Percentiles rank a stretch among this genome's conserved stretches.
Evolutionary conservation across 805 yeast genomes (phyloP).

Genomic region (Candida pseudoglaebosa): DNA sequence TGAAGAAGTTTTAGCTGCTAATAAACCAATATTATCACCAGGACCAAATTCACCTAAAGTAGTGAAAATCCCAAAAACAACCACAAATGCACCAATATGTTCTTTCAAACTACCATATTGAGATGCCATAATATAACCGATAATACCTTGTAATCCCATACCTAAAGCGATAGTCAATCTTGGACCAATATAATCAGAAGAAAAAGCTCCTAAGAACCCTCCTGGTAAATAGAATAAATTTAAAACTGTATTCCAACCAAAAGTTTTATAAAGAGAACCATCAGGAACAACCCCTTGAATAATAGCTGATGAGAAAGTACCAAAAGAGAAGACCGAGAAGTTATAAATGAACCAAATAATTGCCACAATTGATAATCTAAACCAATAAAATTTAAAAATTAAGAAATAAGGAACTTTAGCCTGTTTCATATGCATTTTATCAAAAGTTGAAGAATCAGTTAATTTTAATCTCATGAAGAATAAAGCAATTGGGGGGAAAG

Average conservation of each 20-base stretch:
- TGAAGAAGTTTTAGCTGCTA: constrained; percentile 83
- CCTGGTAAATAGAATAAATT: constrained; percentile 91
- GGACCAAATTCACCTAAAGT: constrained; percentile 92
- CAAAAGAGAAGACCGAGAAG: constrained; percentile 82
- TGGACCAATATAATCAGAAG: constrained; percentile 90
- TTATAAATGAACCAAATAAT: constrained; percentile 90
- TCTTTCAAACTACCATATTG: constrained; percentile 50
- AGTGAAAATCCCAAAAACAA: constrained; percentile 82
- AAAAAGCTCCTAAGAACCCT: constrained; percentile 76
- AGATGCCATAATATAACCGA: constrained; percentile 85
- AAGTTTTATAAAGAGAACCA: constrained; percentile 51
- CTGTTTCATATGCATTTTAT: constrained; percentile 64
- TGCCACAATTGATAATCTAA: constrained; percentile 65
- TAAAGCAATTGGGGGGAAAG: constrained; percentile 76
- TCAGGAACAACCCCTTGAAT: constrained; percentile 47
- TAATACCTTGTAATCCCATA: constrained; percentile 63
- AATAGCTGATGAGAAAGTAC: constrained; percentile 76
- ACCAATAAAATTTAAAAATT: constrained; percentile 78
- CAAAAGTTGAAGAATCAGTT: constrained; percentile 68
- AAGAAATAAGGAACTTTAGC: constrained; percentile 63
- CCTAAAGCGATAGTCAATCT: constrained; percentile 72
- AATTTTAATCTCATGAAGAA: constrained; percentile 75
- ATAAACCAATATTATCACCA: constrained; percentile 85
- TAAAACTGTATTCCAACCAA: constrained; percentile 91
- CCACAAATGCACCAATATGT: constrained; percentile 74